A percentile compares a stretch with the other conserved stretches of the same genome.
These are phyloP conservation scores for Sporodiniella umbellata DNA, from an alignment of 371 early-diverging fungal genomes.

Conservation along the genomic window DNA sequence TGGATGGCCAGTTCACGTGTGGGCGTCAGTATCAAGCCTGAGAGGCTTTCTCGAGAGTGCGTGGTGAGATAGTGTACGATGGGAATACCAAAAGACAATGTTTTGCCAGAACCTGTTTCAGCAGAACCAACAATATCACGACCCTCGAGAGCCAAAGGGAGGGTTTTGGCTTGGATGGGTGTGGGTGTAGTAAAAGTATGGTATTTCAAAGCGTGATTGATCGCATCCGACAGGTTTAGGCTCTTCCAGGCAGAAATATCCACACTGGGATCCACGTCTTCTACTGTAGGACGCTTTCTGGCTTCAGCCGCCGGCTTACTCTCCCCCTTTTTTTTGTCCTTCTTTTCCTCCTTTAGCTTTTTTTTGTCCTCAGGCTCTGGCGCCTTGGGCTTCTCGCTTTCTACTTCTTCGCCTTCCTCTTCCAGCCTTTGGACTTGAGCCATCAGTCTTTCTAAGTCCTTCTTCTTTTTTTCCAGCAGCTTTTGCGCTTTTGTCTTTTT, in stretches of 20 bases:
- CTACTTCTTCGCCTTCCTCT: slow-evolving; percentile 16
- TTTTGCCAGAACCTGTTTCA: slow-evolving; percentile 97
- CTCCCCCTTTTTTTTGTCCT: neutral
- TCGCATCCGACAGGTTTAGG: slow-evolving; percentile 44
- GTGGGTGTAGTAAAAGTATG: slow-evolving; percentile 84
- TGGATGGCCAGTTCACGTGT: slow-evolving; percentile 94
- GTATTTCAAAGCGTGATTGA: slow-evolving; percentile 68
- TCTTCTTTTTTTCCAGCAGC: slow-evolving; percentile 22
- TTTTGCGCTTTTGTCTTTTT: slow-evolving; percentile 25
- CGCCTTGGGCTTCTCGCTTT: slow-evolving; percentile 8
- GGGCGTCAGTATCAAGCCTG: slow-evolving; percentile 76
- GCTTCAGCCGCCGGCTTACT: neutral
- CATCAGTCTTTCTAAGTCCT: slow-evolving; percentile 20
- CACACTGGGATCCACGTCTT: slow-evolving; percentile 46
- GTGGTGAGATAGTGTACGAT: slow-evolving; percentile 65
- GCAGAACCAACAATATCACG: slow-evolving; percentile 97
- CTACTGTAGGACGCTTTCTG: slow-evolving; percentile 25
- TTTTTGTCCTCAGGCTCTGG: neutral
- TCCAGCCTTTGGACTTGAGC: slow-evolving; percentile 21
- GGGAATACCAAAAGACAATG: slow-evolving; percentile 89
- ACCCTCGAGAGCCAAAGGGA: slow-evolving; percentile 69
- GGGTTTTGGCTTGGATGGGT: slow-evolving; percentile 88
- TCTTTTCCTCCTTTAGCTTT: slow-evolving; percentile 2
- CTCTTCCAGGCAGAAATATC: slow-evolving; percentile 59
- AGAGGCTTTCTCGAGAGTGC: slow-evolving; percentile 30